These are phyloP conservation scores for Ormosia semicastrata DNA, from an alignment of 306 rosid species.

Conservation along the genomic window DNA sequence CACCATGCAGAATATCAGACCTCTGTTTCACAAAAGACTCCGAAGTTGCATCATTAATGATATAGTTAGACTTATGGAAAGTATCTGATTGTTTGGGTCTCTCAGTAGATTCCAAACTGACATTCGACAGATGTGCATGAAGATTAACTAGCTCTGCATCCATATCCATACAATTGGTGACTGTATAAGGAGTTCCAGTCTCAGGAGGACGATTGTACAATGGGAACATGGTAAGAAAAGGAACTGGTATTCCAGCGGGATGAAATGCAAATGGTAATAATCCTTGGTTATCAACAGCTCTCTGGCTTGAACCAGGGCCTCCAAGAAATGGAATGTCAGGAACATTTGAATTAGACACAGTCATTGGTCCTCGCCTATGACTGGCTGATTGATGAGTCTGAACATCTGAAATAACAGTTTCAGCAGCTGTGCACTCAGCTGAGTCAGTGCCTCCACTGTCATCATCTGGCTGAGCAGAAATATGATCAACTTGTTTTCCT, in stretches of 20 bases:
- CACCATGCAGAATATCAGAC: conserved; percentile 54
- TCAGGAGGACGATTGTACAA: conserved; percentile 44
- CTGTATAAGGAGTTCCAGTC: conserved; percentile 43
- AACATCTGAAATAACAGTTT: conserved; percentile 32
- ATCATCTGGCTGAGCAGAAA: conserved; percentile 40
- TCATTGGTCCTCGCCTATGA: conserved; percentile 37
- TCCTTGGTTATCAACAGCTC: conserved; percentile 47
- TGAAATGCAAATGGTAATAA: conserved; percentile 40
- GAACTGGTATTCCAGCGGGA: conserved; percentile 56
- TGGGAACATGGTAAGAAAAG: conserved; percentile 48
- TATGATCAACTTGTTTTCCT: too few species aligned
- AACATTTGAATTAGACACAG: conserved; percentile 41
- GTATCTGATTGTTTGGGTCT: conserved; percentile 33
- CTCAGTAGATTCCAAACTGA: conserved; percentile 35
- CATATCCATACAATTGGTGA: conserved; percentile 38
- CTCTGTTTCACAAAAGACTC: conserved; percentile 33
- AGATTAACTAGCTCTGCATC: conserved; percentile 39
- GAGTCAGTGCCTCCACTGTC: conserved; percentile 33
- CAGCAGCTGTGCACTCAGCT: conserved; percentile 42
- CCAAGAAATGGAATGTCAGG: conserved; percentile 40
- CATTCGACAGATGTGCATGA: conserved; percentile 30
- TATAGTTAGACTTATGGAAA: conserved; percentile 19
- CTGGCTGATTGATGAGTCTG: conserved; percentile 46
- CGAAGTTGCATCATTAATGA: conserved; percentile 30
- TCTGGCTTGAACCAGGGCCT: conserved; percentile 45